These are phyloP conservation scores for Xanthoconium purpureum DNA, from an alignment of 768 basidiomycete genomes.

Conservation along the genomic window DNA sequence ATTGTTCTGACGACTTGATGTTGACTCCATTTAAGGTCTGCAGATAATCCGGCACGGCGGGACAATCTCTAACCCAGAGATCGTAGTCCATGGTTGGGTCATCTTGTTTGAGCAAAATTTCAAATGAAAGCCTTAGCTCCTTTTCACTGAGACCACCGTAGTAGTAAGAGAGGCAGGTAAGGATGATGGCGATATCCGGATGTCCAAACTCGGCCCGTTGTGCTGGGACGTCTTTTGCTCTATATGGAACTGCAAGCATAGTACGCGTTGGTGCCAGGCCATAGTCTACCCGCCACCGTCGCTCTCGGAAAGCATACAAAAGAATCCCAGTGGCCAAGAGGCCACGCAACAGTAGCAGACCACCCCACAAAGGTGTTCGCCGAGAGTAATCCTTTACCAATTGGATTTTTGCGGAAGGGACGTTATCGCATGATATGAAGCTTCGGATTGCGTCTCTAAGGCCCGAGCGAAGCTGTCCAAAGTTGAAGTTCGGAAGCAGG, in stretches of 20 bases:
- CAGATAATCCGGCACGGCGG: background rate
- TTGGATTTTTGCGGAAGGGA: background rate
- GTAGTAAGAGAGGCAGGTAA: background rate
- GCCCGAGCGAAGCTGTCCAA: constrained; percentile 1
- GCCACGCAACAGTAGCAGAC: background rate
- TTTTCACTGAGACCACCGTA: background rate
- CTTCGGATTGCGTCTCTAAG: constrained; percentile 7
- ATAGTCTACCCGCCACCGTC: background rate
- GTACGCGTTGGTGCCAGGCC: background rate
- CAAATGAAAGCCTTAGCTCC: background rate
- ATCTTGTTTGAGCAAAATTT: background rate
- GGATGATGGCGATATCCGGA: background rate
- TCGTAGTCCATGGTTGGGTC: background rate
- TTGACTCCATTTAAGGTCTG: background rate
- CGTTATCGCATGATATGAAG: constrained; percentile 23
- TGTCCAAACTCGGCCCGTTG: background rate
- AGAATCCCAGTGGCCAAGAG: background rate
- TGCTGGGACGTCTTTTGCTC: background rate
- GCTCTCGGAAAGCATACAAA: background rate
- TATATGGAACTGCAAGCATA: background rate
- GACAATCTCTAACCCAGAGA: background rate
- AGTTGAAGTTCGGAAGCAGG: constrained; percentile 13
- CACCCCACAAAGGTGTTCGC: background rate
- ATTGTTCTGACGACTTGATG: background rate
- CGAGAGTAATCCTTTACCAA: background rate